Base-by-base conservation (phyloP, 441 rosid genomes). In the Breynia disticha region DNA sequence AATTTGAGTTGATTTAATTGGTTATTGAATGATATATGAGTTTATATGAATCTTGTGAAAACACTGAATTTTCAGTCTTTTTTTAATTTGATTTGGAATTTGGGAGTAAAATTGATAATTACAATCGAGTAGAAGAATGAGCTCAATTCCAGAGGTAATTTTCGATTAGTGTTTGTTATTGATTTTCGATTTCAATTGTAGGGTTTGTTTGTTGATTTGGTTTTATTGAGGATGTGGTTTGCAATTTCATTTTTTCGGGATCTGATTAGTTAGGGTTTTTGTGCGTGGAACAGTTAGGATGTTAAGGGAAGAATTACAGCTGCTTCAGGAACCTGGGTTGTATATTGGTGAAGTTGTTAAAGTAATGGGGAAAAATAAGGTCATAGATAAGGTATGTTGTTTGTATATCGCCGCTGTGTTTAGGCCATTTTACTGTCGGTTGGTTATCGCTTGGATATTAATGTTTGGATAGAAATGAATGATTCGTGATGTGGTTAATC, bases 301-400 rank as follows among this genome's bases (percentile, higher is more conserved):
- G 98, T 91, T 91, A 20, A 76, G 90, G 67, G 97, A 91, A 74
- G 97, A 91, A 68, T 66, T 84, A 61, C 97, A 91, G 79, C 83
- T 91, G 73, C 91, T 91, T 63, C 98, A 91, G 62, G 98, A 91
- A 64, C 98, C 98, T 45, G 98, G 98, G 15, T 91, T 95, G 46
- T 91, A 91, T 76, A 97, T 91, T 62, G 98, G 98, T 22, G 98
- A 91, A 69, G 98, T 88, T 60, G 98, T 91, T 39, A 91, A 91
- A 79, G 91, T 86, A 10, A 91, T 91, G 98, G 98, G 98, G 3
- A 91, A 91, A 67, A 91, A 88, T 67, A 91, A 86, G 67, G 98
- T 91, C 67, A 67, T 88, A 39, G 97, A 88, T 56, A 91, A 91
- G 97, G 98, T 86, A 75, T 28, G 61, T 37, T 55, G 57, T 17